phyloP scores from a whole-genome alignment of 192 early-diverging fungal species.

The Rhizoclosmatium globosum region DNA sequence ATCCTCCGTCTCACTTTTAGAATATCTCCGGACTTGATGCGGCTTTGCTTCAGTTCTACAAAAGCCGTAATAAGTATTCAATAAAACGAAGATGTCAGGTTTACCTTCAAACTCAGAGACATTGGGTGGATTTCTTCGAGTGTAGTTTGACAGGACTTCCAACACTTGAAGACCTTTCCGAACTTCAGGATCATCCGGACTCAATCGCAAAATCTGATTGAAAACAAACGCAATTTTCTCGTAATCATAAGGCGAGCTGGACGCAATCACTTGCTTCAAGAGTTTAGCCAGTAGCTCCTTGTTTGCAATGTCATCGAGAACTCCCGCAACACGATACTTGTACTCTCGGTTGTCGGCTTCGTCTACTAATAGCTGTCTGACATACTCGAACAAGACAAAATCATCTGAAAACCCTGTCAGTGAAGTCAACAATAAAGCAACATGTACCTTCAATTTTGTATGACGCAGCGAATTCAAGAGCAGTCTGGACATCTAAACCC shows the following conservation, averaged over 20 bases:
- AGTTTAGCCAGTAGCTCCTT: conserved; percentile 59
- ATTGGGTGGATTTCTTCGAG: conserved; percentile 50
- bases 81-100: no score
- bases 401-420: conserved; percentile 44
- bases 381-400: conserved; percentile 57
- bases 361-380: conserved; percentile 52
- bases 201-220: conserved; percentile 56
- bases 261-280: conserved; percentile 55
- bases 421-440: conserved; percentile 25
- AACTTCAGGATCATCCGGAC: conserved; percentile 53
- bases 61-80: not conserved
- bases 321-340: conserved; percentile 55
- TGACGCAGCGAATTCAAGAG: conserved; percentile 70
- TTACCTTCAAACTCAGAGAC: conserved; percentile 56
- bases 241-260: conserved; percentile 69
- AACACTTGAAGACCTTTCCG: conserved; percentile 55
- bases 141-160: conserved; percentile 64
- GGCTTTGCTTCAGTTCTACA: not conserved
- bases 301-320: conserved; percentile 63
- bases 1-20: not conserved
- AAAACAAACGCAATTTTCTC: conserved; percentile 68
- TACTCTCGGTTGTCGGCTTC: conserved; percentile 35
- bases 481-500: conserved; percentile 63
- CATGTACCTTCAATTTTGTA: conserved; percentile 61
- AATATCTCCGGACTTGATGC: not conserved